Base-by-base conservation (phyloP, 331 rosid genomes). In the Pyracantha coccinea region DNA sequence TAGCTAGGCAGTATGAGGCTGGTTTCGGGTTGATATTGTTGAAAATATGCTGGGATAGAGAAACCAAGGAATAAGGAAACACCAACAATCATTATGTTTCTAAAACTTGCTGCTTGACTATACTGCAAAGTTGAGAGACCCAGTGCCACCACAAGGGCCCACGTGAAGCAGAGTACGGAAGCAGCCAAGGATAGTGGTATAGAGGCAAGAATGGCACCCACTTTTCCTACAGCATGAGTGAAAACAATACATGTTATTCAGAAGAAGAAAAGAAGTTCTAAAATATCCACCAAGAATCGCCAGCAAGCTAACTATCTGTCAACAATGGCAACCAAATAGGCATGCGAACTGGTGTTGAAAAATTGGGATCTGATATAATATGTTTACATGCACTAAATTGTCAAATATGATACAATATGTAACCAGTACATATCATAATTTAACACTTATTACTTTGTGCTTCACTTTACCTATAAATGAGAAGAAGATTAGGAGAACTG, bases 191-290 rank as follows among this genome's bases (percentile, higher is more conserved):
- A 87, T 82, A 55, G 86, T 2, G 99, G 99, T 83, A 94, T 92
- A 57, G 99, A 92, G 76, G 99, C 99, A 80, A 94, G 92, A 78
- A 94, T 88, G 27, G 99, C 99, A 78, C 99, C 99, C 54, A 92
- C 90, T 92, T 94, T 94, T 69, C 93, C 99, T 92, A 72, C 35
- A 72, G 45, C 73, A 66, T 54, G 1, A 44, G 60, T 25, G 25
- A 58, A 62, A 59, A 32, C 2, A 66, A 59, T 24, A 65, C 27
- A 64, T 23, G 29, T 27, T 62, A 28, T 28, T 47, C 41, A 69
- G 25, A 50, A 17, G 15, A 29, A 28, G 6, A 2, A 14, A 60
- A 21, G 24, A 57, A 23, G 14, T 27, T 32, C 21, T 27, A 27
- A 61, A 27, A 5, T 25, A 50, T 50, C 35, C 78, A 69, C 23